phyloP scores from a whole-genome alignment of 1,284 basidiomycete genomes.

The Lentinula novae-zelandiae region DNA sequence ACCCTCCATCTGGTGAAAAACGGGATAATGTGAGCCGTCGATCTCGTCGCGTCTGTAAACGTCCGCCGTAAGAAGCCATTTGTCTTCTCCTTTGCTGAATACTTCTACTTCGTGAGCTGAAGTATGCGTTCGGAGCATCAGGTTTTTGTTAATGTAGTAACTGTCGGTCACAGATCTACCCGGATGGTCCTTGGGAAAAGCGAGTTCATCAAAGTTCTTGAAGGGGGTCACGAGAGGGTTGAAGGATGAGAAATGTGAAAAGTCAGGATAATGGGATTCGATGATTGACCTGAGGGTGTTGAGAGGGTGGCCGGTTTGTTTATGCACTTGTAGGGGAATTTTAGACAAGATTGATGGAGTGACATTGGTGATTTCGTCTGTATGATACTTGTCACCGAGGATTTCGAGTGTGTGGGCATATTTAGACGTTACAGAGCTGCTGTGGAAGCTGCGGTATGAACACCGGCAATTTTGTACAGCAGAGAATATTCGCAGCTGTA shows the following conservation, averaged over 20 bases:
- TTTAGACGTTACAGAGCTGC: conserved; percentile 12
- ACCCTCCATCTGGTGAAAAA: conserved; percentile 99
- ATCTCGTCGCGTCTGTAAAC: conserved; percentile 99
- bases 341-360: conserved; percentile 84
- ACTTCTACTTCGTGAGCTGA: conserved; percentile 96
- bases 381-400: conserved; percentile 58
- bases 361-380: conserved; percentile 83
- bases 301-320: conserved; percentile 80
- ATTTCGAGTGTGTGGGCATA: conserved; percentile 34
- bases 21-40: conserved; percentile 94
- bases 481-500: background rate
- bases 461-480: conserved; percentile 1
- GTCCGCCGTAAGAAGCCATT: conserved; percentile 95
- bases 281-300: conserved; percentile 82
- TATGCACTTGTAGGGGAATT: conserved; percentile 68
- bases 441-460: conserved; percentile 2
- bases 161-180: conserved; percentile 88
- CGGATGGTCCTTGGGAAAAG: conserved; percentile 91
- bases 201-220: conserved; percentile 97
- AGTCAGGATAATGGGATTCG: conserved; percentile 78
- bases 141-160: conserved; percentile 90
- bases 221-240: conserved; percentile 88
- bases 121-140: conserved; percentile 96
- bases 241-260: conserved; percentile 65
- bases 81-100: conserved; percentile 72